Evolutionary conservation across 805 yeast genomes (phyloP), one percentile per base, ranked within the genome.

Genomic region (Lipomyces lipofer): DNA sequence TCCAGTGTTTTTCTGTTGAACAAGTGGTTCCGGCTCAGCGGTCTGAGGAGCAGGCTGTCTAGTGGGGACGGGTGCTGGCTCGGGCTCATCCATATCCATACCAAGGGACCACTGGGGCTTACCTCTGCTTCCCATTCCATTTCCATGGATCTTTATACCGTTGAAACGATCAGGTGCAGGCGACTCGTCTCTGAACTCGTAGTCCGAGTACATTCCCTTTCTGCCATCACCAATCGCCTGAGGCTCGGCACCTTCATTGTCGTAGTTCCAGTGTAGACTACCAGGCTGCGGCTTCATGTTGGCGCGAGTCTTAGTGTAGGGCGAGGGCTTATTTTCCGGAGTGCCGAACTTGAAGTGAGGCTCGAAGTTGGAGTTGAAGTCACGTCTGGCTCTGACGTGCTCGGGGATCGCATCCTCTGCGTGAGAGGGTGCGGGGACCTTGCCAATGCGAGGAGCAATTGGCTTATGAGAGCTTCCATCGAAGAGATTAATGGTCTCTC

Each of bases 251-350:
- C 10, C 32, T 29, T 27, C 40, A 24, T 43, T 29, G 30, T 47
- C 45, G 42, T 55, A 51, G 27, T 58, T 48, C 59, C 62, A 58
- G 3, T 38, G n/a, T 6, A 44, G 49, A 32, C 48, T 57, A 15
- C 46, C 62, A 10, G 62, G 62, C 46, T 57, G 60, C 28, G 62
- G 62, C 38, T 51, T 49, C 62, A 58, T 58, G 38, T 55, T 51
- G 1, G 62, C 51, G 21, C 62, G 44, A 2, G 60, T 56, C 57
- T 56, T 52, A 21, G 57, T 48, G 32, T 49, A 51, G 9, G 56
- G 59, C 21, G 35, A 29, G 21, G 49, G 52, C 36, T 22, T 25
- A 12, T 36, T 17, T 8, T 58, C 58, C 1, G 62, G 62, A 12
- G 62, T 55, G 22, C 62, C 62, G 22, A 58, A 58, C 46, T 55